Base-by-base conservation (phyloP, 257 asterid genomes). In the Mitragyna speciosa region DNA sequence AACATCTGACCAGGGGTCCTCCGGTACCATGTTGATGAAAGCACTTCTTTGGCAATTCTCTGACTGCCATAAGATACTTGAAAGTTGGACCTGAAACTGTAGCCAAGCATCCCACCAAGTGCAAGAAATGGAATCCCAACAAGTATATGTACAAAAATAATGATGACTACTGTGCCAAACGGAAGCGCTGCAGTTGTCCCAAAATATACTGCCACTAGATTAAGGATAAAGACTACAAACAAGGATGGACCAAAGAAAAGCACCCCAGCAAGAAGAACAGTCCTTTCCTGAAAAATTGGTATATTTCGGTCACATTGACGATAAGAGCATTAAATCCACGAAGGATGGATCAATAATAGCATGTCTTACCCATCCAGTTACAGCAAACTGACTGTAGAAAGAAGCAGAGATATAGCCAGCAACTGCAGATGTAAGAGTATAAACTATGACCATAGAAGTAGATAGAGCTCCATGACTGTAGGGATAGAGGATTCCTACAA, bases 1-100 rank as follows among this genome's bases (percentile, higher is more conserved):
- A 95, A 87, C 93, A 95, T 90, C 82, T 95, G 94, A 65, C 90
- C 87, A 4, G 92, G 93, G 70, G 87, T 82, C 87, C 85, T 93
- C 76, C 86, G 82, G 80, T 93, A 89, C 97, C 97, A 95, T 63
- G 89, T 68, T 78, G 85, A 73, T 0, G 82, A 64, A 26, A 90
- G 92, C 79, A 88, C 87, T 83, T 89, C 97, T 80, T 92, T 84
- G 12, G 93, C 88, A 78, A 51, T 28, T 79, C 84, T 93, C 85
- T 85, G 91, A 31, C 89, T 78, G 70, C 82, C 49, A 0, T 89
- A 81, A 69, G 98, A 84, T 41, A 88, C 86, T 70, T 76, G 91
- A 79, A 81, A 81, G 80, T 83, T 87, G 8, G 92, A 80, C 72
- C 84, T 88, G 81, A 72, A 82, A 72, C 79, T 88, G 82, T 88